Conservation (phyloP, 768 basidiomycete species). For the Russula sp. region DNA sequence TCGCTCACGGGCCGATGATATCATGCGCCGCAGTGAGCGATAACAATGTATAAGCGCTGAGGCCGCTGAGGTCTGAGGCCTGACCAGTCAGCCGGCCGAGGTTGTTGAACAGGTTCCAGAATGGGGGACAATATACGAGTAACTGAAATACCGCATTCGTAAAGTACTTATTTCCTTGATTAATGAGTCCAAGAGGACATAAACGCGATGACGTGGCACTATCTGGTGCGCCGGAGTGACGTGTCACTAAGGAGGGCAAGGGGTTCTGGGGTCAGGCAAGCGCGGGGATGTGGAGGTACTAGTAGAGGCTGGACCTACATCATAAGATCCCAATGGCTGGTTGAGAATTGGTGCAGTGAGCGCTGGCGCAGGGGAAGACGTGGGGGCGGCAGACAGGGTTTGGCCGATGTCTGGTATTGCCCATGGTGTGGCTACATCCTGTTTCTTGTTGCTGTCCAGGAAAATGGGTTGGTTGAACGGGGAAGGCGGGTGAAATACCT, state of each 20-base stretch:
- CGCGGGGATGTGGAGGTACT: slow-evolving; percentile 37
- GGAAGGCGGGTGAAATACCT: no score
- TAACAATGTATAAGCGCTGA: no score
- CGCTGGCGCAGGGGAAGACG: slow-evolving; percentile 13
- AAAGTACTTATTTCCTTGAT: slow-evolving; percentile 96
- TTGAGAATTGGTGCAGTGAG: slow-evolving; percentile 36
- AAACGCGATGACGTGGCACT: slow-evolving; percentile 40
- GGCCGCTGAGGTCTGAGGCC: no score
- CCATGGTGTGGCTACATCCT: no score
- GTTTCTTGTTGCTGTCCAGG: no score
- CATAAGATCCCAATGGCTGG: slow-evolving; percentile 73
- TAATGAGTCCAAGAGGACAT: slow-evolving; percentile 77
- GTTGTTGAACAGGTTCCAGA: slow-evolving; percentile 64
- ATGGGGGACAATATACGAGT: slow-evolving; percentile 84
- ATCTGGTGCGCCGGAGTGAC: slow-evolving; percentile 29
- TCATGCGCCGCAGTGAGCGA: no score
- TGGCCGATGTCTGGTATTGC: no score
- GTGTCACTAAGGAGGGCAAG: slow-evolving; percentile 49
- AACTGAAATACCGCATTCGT: slow-evolving; percentile 92
- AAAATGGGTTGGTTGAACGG: no score
- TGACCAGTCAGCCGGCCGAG: slow-evolving; percentile 52
- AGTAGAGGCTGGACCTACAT: no score
- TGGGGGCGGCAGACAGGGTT: no score
- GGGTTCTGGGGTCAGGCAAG: slow-evolving; percentile 47
- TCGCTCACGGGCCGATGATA: no score